These are phyloP conservation scores for Tulasnella sp. DNA, from an alignment of 768 basidiomycete species.

Conservation along the genomic window DNA sequence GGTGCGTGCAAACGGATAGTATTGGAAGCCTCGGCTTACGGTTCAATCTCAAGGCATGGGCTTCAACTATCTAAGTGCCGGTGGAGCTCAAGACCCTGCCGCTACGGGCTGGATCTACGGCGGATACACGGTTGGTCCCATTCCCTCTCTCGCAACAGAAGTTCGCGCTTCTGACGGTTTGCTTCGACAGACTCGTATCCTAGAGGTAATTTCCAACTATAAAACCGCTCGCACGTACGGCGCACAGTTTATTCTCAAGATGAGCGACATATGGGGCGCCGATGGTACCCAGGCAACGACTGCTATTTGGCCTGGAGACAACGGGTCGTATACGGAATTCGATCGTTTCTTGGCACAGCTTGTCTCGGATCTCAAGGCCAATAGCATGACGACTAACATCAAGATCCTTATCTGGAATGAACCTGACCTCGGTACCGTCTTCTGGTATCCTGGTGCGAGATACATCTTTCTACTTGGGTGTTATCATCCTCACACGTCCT, in stretches of 20 bases:
- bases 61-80: too few relatives aligned
- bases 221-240: slow-evolving; percentile 11
- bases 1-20: too few relatives aligned
- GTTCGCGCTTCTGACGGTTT: not conserved
- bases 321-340: slow-evolving; percentile 15
- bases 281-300: slow-evolving; percentile 14
- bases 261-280: slow-evolving; percentile 17
- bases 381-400: too few relatives aligned
- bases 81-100: too few relatives aligned
- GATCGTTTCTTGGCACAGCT: slow-evolving; percentile 2
- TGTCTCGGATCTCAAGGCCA: too few relatives aligned
- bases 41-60: too few relatives aligned
- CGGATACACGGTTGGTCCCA: not conserved
- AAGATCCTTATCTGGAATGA: too few relatives aligned
- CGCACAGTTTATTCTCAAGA: slow-evolving; percentile 15
- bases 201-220: slow-evolving; percentile 7
- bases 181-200: slow-evolving; percentile 5
- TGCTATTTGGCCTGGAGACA: slow-evolving; percentile 14
- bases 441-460: too few relatives aligned
- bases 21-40: too few relatives aligned
- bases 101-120: not conserved
- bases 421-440: too few relatives aligned
- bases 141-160: not conserved
- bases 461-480: too few relatives aligned
- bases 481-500: too few relatives aligned